phyloP scores from a whole-genome alignment of 306 rosid species.

The Rosa chinensis region DNA sequence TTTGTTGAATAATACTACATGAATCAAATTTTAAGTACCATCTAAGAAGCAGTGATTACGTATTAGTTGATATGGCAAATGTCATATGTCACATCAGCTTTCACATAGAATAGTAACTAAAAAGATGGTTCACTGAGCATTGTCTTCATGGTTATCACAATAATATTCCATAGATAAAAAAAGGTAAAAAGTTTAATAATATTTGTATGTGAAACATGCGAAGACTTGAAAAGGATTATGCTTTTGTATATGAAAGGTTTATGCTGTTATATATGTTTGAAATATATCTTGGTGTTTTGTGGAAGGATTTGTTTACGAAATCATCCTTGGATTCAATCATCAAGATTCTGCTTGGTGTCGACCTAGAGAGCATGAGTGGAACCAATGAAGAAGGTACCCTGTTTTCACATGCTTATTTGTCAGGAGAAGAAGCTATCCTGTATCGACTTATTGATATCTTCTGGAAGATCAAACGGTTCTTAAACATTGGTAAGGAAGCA shows the following conservation, averaged over 20 bases:
- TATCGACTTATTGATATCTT: background rate
- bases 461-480: conserved; percentile 23
- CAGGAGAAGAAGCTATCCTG: background rate
- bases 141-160: too few species aligned
- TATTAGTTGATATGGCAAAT: too few species aligned
- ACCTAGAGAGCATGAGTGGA: conserved; percentile 14
- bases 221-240: too few species aligned
- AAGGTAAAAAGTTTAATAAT: too few species aligned
- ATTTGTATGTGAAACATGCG: too few species aligned
- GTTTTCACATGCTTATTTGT: conserved; percentile 21
- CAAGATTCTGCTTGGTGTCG: conserved; percentile 21
- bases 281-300: background rate
- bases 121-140: background rate
- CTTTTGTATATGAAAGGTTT: too few species aligned
- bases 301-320: conserved; percentile 22
- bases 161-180: too few species aligned
- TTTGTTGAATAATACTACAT: too few species aligned
- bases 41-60: too few species aligned
- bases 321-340: conserved; percentile 17
- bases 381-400: conserved; percentile 16
- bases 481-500: conserved; percentile 26
- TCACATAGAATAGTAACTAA: too few species aligned
- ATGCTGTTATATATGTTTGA: background rate
- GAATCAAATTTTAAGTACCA: too few species aligned
- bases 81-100: too few species aligned